These are phyloP conservation scores for Phytophthora cryptogea DNA, from an alignment of 352 stramenopile species.

Conservation along the genomic window DNA sequence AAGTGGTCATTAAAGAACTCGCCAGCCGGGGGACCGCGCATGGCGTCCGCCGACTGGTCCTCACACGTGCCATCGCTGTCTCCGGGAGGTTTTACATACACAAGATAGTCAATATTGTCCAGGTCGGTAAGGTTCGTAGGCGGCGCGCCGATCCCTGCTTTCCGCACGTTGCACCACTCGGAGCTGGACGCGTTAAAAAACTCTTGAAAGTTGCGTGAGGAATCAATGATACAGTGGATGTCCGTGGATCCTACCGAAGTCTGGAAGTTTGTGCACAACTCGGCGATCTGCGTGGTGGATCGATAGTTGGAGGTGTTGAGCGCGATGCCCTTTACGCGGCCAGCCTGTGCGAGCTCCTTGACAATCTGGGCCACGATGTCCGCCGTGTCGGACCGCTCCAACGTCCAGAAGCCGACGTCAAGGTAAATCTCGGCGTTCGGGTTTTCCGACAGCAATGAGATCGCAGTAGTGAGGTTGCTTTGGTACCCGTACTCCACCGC, in stretches of 20 bases:
- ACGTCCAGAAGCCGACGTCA: slow-evolving; percentile 69
- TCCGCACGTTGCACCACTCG: slow-evolving; percentile 74
- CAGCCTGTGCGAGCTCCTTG: slow-evolving; percentile 43
- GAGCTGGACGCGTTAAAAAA: slow-evolving; percentile 29
- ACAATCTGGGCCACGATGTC: slow-evolving; percentile 43
- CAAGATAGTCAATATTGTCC: slow-evolving; percentile 63
- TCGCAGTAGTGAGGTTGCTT: slow-evolving; percentile 53
- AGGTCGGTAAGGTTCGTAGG: slow-evolving; percentile 57
- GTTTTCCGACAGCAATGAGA: slow-evolving; percentile 54
- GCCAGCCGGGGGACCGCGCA: slow-evolving; percentile 54
- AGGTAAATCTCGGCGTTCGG: slow-evolving; percentile 72
- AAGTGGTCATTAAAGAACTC: slow-evolving; percentile 70
- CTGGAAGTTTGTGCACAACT: slow-evolving; percentile 64
- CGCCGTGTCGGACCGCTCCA: slow-evolving; percentile 33
- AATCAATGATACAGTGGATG: slow-evolving; percentile 67
- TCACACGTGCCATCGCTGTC: slow-evolving; percentile 66
- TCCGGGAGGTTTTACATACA: slow-evolving; percentile 73
- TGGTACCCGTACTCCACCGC: slow-evolving; percentile 52
- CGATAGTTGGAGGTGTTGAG: slow-evolving; percentile 85
- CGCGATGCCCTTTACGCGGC: slow-evolving; percentile 63
- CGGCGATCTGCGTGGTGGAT: slow-evolving; percentile 47
- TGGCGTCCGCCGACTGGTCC: slow-evolving; percentile 44
- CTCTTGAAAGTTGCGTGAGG: slow-evolving; percentile 68
- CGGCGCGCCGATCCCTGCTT: slow-evolving; percentile 54
- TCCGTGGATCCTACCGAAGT: slow-evolving; percentile 36